Evolutionary conservation across 495 filamentous ascomycete genomes (phyloP).

Genomic region (Xylaria nigripes): DNA sequence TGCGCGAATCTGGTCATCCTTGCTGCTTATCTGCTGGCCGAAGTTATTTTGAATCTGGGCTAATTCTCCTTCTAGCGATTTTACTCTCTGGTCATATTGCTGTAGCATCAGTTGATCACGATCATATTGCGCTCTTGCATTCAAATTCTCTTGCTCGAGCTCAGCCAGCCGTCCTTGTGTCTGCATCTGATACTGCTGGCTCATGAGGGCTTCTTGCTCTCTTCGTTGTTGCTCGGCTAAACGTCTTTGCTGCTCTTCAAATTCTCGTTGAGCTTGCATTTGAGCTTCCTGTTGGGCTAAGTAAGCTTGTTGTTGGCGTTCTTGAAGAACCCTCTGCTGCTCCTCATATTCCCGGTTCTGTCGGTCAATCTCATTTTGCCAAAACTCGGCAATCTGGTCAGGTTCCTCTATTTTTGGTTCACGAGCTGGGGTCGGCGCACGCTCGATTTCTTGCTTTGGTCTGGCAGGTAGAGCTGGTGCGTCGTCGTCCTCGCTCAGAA

Average conservation of each 20-base stretch:
- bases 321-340: constrained; percentile 78
- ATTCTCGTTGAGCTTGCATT: constrained; percentile 78
- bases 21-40: constrained; percentile 75
- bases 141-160: constrained; percentile 88
- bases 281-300: constrained; percentile 64
- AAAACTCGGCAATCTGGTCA: constrained; percentile 94
- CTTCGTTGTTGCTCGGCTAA: constrained; percentile 82
- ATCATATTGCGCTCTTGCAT: constrained; percentile 90
- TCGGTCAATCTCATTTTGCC: constrained; percentile 82
- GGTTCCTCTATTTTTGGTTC: constrained; percentile 64
- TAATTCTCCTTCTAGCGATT: constrained; percentile 84
- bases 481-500: constrained; percentile 75
- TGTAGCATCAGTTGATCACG: constrained; percentile 94
- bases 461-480: constrained; percentile 75
- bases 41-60: constrained; percentile 71
- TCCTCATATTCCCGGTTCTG: constrained; percentile 92
- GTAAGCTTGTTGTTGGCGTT: constrained; percentile 63
- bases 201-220: constrained; percentile 80
- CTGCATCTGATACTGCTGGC: constrained; percentile 81
- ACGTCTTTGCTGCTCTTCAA: constrained; percentile 86
- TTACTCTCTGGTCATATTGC: constrained; percentile 91
- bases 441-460: constrained; percentile 63
- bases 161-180: constrained; percentile 91
- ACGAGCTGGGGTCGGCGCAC: constrained; percentile 58
- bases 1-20: constrained; percentile 87